phyloP scores from a whole-genome alignment of 2,329 filamentous ascomycete genomes.

The Knoxdaviesia capensis region DNA sequence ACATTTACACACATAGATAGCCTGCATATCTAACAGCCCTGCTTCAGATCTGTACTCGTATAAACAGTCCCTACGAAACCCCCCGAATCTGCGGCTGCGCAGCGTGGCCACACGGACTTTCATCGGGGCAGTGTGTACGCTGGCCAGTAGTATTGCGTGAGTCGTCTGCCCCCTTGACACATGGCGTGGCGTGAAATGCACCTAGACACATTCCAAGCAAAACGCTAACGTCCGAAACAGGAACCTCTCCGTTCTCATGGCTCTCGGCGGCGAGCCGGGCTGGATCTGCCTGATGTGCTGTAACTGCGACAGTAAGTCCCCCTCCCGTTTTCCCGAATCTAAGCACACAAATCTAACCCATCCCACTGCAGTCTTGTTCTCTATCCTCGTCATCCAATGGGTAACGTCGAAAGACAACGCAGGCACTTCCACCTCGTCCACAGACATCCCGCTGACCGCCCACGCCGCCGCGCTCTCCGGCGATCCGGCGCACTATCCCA shows the following conservation, averaged over 20 bases:
- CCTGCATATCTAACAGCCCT: neutral
- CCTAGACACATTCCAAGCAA: neutral
- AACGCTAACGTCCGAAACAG: slow-evolving; percentile 12
- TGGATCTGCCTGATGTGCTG: slow-evolving; percentile 49
- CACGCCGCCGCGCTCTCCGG: slow-evolving; percentile 1
- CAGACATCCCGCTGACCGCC: slow-evolving; percentile 1
- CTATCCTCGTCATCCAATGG: slow-evolving; percentile 41
- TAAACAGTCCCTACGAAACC: slow-evolving; percentile 21
- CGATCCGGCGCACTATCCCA: neutral
- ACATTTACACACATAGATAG: too few species aligned
- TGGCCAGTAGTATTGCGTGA: slow-evolving; percentile 36
- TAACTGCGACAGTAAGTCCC: slow-evolving; percentile 34
- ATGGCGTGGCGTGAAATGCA: too few species aligned
- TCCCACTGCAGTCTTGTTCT: slow-evolving; percentile 30
- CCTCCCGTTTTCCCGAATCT: neutral
- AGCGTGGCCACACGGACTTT: slow-evolving; percentile 36
- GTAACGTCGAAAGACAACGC: slow-evolving; percentile 26
- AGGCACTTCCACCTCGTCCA: slow-evolving; percentile 11
- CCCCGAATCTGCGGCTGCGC: slow-evolving; percentile 22
- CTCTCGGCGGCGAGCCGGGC: slow-evolving; percentile 37
- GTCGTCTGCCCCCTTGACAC: slow-evolving; percentile 6
- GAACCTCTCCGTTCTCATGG: slow-evolving; percentile 38
- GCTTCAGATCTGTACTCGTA: slow-evolving; percentile 31
- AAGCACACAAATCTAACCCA: neutral
- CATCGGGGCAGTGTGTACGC: slow-evolving; percentile 33